These are phyloP conservation scores for Lasiodiplodia gonubiensis DNA, from an alignment of 2,329 filamentous ascomycete species.

Conservation along the genomic window DNA sequence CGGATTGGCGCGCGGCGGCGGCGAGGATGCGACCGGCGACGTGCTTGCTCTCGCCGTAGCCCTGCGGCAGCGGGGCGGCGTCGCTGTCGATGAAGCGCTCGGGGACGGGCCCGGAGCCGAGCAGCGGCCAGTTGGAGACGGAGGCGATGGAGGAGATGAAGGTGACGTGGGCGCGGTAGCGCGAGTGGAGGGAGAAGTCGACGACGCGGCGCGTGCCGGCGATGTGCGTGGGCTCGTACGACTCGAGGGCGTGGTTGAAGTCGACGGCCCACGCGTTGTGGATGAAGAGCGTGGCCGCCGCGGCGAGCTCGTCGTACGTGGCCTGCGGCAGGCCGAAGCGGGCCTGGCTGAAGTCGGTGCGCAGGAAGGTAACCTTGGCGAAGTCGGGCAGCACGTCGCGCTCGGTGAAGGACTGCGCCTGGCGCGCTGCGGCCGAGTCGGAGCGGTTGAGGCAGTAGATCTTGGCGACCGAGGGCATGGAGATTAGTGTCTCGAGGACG, in stretches of 20 bases:
- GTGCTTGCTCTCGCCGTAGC: constrained; percentile 48
- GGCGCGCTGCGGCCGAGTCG: constrained; percentile 1
- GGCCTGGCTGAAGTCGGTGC: constrained; percentile 28
- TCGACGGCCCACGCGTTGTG: constrained; percentile 49
- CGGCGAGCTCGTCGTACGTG: constrained; percentile 3
- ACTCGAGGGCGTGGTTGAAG: constrained; percentile 43
- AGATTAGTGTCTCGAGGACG: constrained; percentile 30
- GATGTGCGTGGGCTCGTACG: constrained; percentile 39
- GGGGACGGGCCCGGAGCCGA: constrained; percentile 35
- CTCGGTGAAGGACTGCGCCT: constrained; percentile 2
- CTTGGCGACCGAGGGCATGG: constrained; percentile 19
- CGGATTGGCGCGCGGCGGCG: constrained; percentile 38
- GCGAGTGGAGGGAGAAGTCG: constrained; percentile 40
- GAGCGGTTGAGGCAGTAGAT: constrained; percentile 32
- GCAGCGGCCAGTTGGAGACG: constrained; percentile 37
- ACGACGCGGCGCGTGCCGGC: constrained; percentile 42
- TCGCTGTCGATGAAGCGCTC: constrained; percentile 39
- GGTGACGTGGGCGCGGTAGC: constrained; percentile 36
- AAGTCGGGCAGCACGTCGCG: constrained; percentile 20
- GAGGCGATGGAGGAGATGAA: constrained; percentile 49
- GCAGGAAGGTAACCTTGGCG: constrained; percentile 27
- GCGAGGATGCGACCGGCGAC: constrained; percentile 42
- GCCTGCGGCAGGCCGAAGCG: constrained; percentile 30
- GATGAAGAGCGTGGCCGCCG: constrained; percentile 37
- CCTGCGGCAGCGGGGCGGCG: constrained; percentile 38